Evolutionary conservation across 1,284 basidiomycete species (phyloP).

Genomic region (Boletus hoseneyae): DNA sequence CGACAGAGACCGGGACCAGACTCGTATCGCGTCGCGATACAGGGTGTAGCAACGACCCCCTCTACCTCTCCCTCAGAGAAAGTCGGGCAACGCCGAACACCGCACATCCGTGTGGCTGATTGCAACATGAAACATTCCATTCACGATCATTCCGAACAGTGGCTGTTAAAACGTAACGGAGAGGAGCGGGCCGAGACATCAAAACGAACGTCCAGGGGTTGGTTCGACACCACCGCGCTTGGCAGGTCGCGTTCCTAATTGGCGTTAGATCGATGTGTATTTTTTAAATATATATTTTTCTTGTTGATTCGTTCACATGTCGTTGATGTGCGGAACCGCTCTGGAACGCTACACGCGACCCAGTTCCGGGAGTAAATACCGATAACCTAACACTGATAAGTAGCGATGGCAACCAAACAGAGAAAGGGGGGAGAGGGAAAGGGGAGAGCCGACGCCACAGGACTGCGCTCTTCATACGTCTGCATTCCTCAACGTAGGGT

Average conservation of each 20-base stretch:
- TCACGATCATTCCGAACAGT: too few relatives aligned
- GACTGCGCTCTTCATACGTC: constrained; percentile 39
- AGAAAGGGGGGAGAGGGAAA: neutral
- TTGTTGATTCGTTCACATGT: too few relatives aligned
- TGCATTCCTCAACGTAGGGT: constrained; percentile 66
- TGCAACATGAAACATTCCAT: neutral
- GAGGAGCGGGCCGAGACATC: neutral
- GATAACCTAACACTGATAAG: neutral
- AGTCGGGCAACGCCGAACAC: too few relatives aligned
- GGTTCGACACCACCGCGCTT: neutral
- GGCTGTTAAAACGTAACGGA: neutral
- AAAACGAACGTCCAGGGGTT: neutral
- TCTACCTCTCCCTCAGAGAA: too few relatives aligned
- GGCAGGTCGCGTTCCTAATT: neutral
- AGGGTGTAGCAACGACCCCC: too few relatives aligned
- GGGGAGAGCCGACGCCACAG: constrained; percentile 11
- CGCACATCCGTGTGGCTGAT: neutral
- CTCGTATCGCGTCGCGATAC: too few relatives aligned
- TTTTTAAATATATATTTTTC: too few relatives aligned
- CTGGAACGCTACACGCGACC: too few relatives aligned
- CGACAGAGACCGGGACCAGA: too few relatives aligned
- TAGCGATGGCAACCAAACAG: neutral
- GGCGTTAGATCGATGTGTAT: neutral
- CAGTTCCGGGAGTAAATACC: too few relatives aligned
- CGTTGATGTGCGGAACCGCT: too few relatives aligned